Evolutionary conservation across 148 eudicot genomes (phyloP), one percentile per base, ranked within the genome.

Genomic region (Vaccinium darrowii): DNA sequence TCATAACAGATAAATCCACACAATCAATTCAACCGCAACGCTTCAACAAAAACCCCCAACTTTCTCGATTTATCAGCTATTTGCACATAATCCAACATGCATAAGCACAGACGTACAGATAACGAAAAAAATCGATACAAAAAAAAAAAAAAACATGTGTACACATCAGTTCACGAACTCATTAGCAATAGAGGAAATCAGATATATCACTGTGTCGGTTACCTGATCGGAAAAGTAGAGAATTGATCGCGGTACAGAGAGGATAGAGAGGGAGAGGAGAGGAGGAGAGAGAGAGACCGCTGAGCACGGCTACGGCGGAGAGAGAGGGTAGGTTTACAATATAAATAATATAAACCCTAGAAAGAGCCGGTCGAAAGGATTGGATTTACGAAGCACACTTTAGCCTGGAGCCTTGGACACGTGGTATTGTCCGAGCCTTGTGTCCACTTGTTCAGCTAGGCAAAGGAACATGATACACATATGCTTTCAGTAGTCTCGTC

Each of bases 151-250:
- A 81, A 10, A n/a, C 16, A 65, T 23, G 8, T 8, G 11, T 23
- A 43, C 12, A 30, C 3, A 23, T 69, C 74, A 69, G 27, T 49
- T 7, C 25, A 82, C 27, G 43, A 8, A 62, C 52, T 1, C 12
- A 39, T 21, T 18, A 21, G 15, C 18, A 71, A 69, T n/a, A 69
- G 16, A 72, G 19, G 36, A 53, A 53, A 25, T 25, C 15, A 82
- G 60, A 8, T 39, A 23, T 27, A 23, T 27, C 43, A 47, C 51
- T 2, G 47, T 10, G n/a, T 53, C 16, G 1, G 21, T 79, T 53
- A 80, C 86, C 86, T 85, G 80, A 43, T 43, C 67, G 52, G 84
- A 72, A 23, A 30, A 83, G 78, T 39, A 85, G 39, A 51, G 57
- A 85, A 60, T 72, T 52, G 73, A 69, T 47, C 12, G 77, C 14